Percentiles rank a stretch among this genome's conserved stretches.
Evolutionary conservation across 345 rosid species (phyloP).

Genomic region (Nasturtium officinale): DNA sequence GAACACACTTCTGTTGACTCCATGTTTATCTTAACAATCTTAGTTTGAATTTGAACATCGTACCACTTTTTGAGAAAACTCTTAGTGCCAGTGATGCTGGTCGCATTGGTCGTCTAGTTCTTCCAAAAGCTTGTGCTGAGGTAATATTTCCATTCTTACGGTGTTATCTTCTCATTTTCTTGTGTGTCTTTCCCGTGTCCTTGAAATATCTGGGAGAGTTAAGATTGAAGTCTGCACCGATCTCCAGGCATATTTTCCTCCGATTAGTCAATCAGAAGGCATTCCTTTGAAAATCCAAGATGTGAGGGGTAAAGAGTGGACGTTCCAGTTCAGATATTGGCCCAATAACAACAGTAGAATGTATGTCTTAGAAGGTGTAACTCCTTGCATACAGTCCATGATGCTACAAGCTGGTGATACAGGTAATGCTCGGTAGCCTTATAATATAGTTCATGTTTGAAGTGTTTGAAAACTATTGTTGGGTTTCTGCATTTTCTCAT

Average conservation of each 20-base stretch:
- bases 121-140: conserved; percentile 97
- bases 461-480: neutral
- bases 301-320: conserved; percentile 89
- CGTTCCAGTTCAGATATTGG: conserved; percentile 98
- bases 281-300: conserved; percentile 85
- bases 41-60: conserved; percentile 76
- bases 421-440: conserved; percentile 49
- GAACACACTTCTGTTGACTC: neutral
- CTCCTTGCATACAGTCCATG: conserved; percentile 97
- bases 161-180: neutral
- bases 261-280: conserved; percentile 90
- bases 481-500: conserved; percentile 16
- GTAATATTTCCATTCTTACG: conserved; percentile 44
- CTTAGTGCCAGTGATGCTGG: conserved; percentile 98
- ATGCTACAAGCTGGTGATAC: conserved; percentile 88
- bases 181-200: neutral
- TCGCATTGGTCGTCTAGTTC: conserved; percentile 92
- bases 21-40: conserved; percentile 33
- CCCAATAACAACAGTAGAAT: conserved; percentile 98
- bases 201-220: neutral
- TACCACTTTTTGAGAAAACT: conserved; percentile 93
- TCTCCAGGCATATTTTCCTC: conserved; percentile 90
- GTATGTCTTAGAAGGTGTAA: conserved; percentile 98
- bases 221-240: conserved; percentile 32
- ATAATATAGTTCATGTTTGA: neutral